Conservation (phyloP, 495 filamentous ascomycete species). For the Mycothermus thermophilus region DNA sequence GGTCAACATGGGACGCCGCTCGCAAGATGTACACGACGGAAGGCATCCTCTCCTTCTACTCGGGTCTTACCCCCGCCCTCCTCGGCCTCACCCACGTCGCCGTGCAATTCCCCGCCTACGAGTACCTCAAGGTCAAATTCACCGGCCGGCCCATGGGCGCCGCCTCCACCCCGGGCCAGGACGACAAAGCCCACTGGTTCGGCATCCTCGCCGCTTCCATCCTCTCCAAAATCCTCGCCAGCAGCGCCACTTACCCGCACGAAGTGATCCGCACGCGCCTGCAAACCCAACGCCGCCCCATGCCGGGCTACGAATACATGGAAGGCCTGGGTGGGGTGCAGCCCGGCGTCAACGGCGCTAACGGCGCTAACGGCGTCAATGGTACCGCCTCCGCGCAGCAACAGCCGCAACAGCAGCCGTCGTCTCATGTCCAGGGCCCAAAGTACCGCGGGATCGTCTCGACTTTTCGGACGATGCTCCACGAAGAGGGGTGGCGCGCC, state of each 20-base stretch:
- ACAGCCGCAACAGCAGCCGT: too few relatives aligned
- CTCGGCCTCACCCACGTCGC: constrained; percentile 91
- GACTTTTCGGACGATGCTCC: constrained; percentile 69
- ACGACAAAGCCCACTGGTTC: constrained; percentile 32
- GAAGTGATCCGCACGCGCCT: constrained; percentile 85
- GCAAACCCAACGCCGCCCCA: constrained; percentile 66
- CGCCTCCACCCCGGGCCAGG: constrained; percentile 24
- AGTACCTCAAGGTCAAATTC: constrained; percentile 81
- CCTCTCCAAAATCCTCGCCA: constrained; percentile 86
- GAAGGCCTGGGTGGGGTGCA: constrained; percentile 39
- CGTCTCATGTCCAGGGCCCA: constrained; percentile 23
- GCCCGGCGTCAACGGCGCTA: background rate
- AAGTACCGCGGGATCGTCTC: constrained; percentile 72
- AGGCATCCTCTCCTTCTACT: constrained; percentile 85
- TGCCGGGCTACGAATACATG: constrained; percentile 46
- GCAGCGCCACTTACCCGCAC: constrained; percentile 91
- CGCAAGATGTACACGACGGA: constrained; percentile 89
- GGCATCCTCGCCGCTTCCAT: constrained; percentile 83
- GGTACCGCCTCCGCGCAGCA: background rate
- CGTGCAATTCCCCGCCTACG: constrained; percentile 94
- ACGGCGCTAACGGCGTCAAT: background rate
- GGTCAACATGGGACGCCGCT: constrained; percentile 71
- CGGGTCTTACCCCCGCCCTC: constrained; percentile 81
- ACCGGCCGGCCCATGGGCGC: constrained; percentile 77
- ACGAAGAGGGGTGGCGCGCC: constrained; percentile 88